These are phyloP conservation scores for Lactuca sativa DNA, from an alignment of 129 eudicot genomes.

Conservation along the genomic window DNA sequence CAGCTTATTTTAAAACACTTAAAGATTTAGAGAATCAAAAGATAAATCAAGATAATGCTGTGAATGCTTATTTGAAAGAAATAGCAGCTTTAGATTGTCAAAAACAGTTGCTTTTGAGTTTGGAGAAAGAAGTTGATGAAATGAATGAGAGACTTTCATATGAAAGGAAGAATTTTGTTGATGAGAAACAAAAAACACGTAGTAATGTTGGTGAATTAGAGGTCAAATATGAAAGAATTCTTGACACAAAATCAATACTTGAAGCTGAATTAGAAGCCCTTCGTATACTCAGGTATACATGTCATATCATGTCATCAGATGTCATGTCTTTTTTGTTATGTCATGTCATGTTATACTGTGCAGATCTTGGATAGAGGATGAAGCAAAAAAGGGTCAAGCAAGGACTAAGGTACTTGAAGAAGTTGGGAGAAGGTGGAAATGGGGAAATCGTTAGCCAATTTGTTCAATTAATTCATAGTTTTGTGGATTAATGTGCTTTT, in stretches of 20 bases:
- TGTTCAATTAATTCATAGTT: not conserved
- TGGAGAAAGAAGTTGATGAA: constrained; percentile 67
- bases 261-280: constrained; percentile 96
- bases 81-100: constrained; percentile 90
- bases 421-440: constrained; percentile 84
- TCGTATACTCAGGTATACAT: constrained; percentile 80
- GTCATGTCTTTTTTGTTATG: no score
- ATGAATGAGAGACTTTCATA: constrained; percentile 51
- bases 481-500: not conserved
- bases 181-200: constrained; percentile 43
- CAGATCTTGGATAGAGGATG: constrained; percentile 98
- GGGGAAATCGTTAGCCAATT: constrained; percentile 44
- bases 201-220: constrained; percentile 34
- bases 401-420: constrained; percentile 86
- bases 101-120: constrained; percentile 62
- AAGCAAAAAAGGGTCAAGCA: constrained; percentile 79
- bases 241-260: constrained; percentile 64
- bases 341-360: not conserved
- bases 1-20: constrained; percentile 38
- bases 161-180: constrained; percentile 47
- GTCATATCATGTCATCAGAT: no score
- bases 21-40: constrained; percentile 55
- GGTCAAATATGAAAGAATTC: constrained; percentile 53
- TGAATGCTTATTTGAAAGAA: constrained; percentile 54
- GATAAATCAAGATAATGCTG: constrained; percentile 34